Percentiles rank a stretch among this genome's conserved stretches.
These are phyloP conservation scores for Globisporangium irregulare DNA, from an alignment of 352 stramenopile species.

Conservation along the genomic window DNA sequence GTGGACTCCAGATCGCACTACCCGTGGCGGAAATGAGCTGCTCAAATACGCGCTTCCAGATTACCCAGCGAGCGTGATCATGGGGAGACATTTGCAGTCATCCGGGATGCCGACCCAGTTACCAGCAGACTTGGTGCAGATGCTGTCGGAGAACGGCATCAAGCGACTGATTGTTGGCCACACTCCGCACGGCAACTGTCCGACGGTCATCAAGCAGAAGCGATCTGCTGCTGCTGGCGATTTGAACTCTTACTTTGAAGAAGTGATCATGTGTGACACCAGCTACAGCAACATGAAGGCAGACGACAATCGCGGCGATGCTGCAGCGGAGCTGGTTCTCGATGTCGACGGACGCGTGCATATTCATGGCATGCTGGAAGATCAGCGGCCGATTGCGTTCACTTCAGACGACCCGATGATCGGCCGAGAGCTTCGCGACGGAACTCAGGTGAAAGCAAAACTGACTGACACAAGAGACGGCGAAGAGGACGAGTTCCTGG, in stretches of 20 bases:
- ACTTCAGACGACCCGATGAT: constrained; percentile 38
- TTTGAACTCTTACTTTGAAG: constrained; percentile 36
- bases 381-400: constrained; percentile 46
- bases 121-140: constrained; percentile 35
- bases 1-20: constrained; percentile 57
- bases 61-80: constrained; percentile 64
- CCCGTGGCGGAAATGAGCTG: constrained; percentile 60
- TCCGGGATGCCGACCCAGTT: constrained; percentile 75
- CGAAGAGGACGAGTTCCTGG: constrained; percentile 41
- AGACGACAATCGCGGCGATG: constrained; percentile 75
- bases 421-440: constrained; percentile 46
- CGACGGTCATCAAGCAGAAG: constrained; percentile 80
- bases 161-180: constrained; percentile 89
- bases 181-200: constrained; percentile 90
- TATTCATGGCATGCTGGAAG: constrained; percentile 56
- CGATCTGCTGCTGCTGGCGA: constrained; percentile 13
- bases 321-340: constrained; percentile 78
- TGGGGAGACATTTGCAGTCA: constrained; percentile 62
- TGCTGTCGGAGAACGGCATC: constrained; percentile 74
- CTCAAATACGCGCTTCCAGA: constrained; percentile 70
- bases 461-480: constrained; percentile 23
- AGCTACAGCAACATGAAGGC: constrained; percentile 85
- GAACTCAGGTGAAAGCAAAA: constrained; percentile 63
- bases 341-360: constrained; percentile 39
- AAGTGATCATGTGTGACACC: constrained; percentile 92